A percentile compares a stretch with the other conserved stretches of the same genome.
phyloP scores from a whole-genome alignment of 2,329 filamentous ascomycete genomes.

The Botrytis elliptica region DNA sequence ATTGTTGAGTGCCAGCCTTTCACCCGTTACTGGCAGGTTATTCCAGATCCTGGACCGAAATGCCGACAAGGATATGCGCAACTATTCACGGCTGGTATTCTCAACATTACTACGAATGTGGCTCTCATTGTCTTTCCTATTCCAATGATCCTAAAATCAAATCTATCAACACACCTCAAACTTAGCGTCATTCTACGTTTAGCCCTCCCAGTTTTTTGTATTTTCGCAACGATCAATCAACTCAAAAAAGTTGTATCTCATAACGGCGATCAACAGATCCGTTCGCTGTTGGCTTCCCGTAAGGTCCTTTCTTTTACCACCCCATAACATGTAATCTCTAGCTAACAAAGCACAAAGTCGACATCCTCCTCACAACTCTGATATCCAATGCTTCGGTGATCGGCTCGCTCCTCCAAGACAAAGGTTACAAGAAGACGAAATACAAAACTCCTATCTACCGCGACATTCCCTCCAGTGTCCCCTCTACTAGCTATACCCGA shows the following conservation, averaged over 20 bases:
- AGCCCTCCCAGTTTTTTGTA: constrained; percentile 63
- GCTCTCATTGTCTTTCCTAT: constrained; percentile 84
- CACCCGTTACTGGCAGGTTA: constrained; percentile 71
- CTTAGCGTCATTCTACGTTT: constrained; percentile 10
- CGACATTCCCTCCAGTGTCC: not conserved
- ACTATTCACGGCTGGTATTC: constrained; percentile 79
- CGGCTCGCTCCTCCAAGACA: constrained; percentile 85
- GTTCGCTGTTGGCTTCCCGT: constrained; percentile 77
- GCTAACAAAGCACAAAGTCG: constrained; percentile 45
- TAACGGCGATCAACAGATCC: constrained; percentile 74
- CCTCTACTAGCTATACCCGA: not conserved
- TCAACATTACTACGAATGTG: constrained; percentile 85
- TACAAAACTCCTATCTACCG: constrained; percentile 48
- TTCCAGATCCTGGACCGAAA: constrained; percentile 76
- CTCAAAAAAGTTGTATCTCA: constrained; percentile 69
- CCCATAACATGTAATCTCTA: not conserved
- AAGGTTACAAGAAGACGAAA: constrained; percentile 83
- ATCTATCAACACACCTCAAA: constrained; percentile 54
- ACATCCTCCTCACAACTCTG: constrained; percentile 81
- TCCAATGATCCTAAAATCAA: constrained; percentile 76
- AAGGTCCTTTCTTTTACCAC: not conserved
- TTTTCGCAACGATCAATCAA: constrained; percentile 75
- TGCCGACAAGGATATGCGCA: constrained; percentile 85
- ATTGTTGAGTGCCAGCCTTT: constrained; percentile 79
- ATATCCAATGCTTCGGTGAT: constrained; percentile 89